Base-by-base conservation (phyloP, 2,329 filamentous ascomycete species). In the Fusarium penzigii region DNA sequence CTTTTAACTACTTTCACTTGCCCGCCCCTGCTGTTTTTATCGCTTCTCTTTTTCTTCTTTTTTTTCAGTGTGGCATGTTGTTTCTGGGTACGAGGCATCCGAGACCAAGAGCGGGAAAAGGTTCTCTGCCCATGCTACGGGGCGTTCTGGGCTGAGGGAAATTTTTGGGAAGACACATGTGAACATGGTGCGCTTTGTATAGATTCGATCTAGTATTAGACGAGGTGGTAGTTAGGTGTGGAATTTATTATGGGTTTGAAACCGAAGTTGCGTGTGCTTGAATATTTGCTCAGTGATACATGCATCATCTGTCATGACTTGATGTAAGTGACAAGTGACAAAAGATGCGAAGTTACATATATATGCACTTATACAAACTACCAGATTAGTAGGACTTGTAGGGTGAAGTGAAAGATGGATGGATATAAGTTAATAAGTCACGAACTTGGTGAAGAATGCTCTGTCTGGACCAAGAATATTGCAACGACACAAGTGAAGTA, bases 201-300 rank as follows among this genome's bases (percentile, higher is more conserved):
- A 65, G 62, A 65, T 65, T 65, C 57, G 45, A 65, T 65, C 60
- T 64, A 64, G 62, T 59, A 55, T 62, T 65, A 65, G 62, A 58
- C 53, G 52, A 65, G 62, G 58, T 59, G 62, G 62, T 49, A 65
- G 58, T 59, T 59, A 57, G 58, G 53, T 54, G 60, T 62, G 60
- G 54, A 63, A 65, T 65, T 58, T 45, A 61, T 51, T 47, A 44
- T 52, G 45, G 53, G 57, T 61, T 62, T 49, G 58, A 64, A 62
- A 61, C 50, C 44, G 44, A 51, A 25, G 20, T 29, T 29, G 39
- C 7, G 5, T 25, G 20, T 25, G 7, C 20, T 25, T 25, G 20
- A 4, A 25, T 25, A 25, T 7, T 25, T 25, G 20, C 20, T 7
- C 20, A 5, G 20, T 25, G 20, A 25, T 25, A 25, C 5, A 4